phyloP scores from a whole-genome alignment of 2,329 filamentous ascomycete genomes.

The Colletotrichum sp. region DNA sequence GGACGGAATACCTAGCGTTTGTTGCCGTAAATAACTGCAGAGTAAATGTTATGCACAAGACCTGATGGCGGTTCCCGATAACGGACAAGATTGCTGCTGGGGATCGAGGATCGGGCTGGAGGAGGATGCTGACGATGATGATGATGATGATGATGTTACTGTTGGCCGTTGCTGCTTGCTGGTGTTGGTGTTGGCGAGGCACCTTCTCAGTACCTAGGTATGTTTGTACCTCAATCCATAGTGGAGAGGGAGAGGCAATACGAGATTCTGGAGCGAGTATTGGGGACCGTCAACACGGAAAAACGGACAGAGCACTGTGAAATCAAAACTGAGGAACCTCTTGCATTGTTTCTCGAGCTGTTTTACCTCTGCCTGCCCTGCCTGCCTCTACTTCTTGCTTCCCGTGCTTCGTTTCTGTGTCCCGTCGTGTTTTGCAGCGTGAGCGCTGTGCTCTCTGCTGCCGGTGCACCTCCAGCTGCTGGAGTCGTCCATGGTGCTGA shows the following conservation, averaged over 20 bases:
- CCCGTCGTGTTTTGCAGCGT: background rate
- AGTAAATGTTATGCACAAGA: background rate
- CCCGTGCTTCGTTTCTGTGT: background rate
- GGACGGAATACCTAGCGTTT: background rate
- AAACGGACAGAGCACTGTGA: background rate
- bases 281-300: background rate
- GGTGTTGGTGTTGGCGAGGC: background rate
- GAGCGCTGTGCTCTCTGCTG: background rate
- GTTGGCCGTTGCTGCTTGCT: background rate
- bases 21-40: background rate
- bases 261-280: background rate
- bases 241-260: background rate
- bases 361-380: background rate
- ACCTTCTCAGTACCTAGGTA: background rate
- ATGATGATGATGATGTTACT: background rate
- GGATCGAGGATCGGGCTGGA: background rate
- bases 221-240: background rate
- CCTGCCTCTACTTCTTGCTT: background rate
- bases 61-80: background rate
- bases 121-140: background rate
- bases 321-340: background rate
- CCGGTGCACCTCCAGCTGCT: background rate
- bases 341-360: background rate
- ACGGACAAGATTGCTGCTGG: background rate
- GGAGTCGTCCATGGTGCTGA: background rate